These are phyloP conservation scores for Rutstroemia sp. DNA, from an alignment of 2,329 filamentous ascomycete species.

Conservation along the genomic window DNA sequence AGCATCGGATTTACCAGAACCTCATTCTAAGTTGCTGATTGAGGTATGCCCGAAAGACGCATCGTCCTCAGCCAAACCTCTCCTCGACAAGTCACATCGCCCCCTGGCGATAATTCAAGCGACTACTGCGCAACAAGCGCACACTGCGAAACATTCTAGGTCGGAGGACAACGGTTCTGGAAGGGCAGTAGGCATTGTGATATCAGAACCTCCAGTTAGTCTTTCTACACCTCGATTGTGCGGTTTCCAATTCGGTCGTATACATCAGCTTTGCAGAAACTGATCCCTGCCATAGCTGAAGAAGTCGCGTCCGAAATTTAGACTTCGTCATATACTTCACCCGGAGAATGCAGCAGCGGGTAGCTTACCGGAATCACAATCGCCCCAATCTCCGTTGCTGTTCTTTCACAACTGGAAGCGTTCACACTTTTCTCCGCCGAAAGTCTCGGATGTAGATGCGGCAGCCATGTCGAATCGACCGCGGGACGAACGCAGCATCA, in stretches of 20 bases:
- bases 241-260: not conserved
- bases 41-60: not conserved
- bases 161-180: constrained; percentile 13
- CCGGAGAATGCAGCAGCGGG: constrained; percentile 28
- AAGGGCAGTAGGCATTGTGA: constrained; percentile 6
- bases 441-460: constrained; percentile 14
- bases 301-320: constrained; percentile 21
- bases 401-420: constrained; percentile 39
- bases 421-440: constrained; percentile 37
- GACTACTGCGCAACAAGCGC: not conserved
- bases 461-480: constrained; percentile 6
- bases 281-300: constrained; percentile 16
- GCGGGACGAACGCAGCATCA: constrained; percentile 32
- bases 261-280: not conserved
- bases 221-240: not conserved
- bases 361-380: constrained; percentile 6
- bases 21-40: not conserved
- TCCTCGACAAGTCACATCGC: not conserved
- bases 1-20: not conserved
- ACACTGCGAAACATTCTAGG: constrained; percentile 20
- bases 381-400: constrained; percentile 43
- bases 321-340: constrained; percentile 31
- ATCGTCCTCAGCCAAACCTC: not conserved
- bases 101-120: not conserved
- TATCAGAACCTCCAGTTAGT: constrained; percentile 19